phyloP scores from a whole-genome alignment of 192 early-diverging fungal genomes.

The Neocallimastix lanati region DNA sequence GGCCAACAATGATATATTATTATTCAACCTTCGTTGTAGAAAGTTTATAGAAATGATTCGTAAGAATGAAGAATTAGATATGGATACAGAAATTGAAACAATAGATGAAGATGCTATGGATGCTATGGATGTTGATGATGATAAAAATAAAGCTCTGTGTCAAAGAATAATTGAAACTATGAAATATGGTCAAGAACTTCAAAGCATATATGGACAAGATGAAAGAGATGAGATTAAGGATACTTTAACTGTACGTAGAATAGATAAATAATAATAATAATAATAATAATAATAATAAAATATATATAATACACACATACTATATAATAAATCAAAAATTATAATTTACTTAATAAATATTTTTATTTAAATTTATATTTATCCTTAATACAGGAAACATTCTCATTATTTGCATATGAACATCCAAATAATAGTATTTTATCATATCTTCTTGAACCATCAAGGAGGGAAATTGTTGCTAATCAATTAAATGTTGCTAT shows the following conservation, averaged over 20 bases:
- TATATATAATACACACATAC: too few relatives aligned
- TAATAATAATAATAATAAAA: neutral
- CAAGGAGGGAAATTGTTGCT: conserved; percentile 35
- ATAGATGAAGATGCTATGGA: conserved; percentile 9
- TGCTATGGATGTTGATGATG: conserved; percentile 3
- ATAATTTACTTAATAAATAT: too few relatives aligned
- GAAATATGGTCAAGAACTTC: neutral
- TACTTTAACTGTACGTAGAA: neutral
- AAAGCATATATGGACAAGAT: neutral
- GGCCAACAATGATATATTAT: conserved; percentile 32
- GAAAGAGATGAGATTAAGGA: neutral
- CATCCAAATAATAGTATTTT: conserved; percentile 29
- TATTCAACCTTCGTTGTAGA: conserved; percentile 62
- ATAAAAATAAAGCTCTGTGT: conserved; percentile 1
- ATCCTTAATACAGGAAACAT: conserved; percentile 32
- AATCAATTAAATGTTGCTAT: conserved; percentile 50
- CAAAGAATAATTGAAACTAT: neutral
- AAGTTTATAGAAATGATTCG: conserved; percentile 75
- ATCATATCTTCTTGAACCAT: conserved; percentile 25
- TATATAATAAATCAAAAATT: too few relatives aligned
- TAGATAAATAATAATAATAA: neutral
- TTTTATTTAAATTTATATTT: too few relatives aligned
- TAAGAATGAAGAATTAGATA: conserved; percentile 14
- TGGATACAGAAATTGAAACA: conserved; percentile 10
- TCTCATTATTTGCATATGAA: conserved; percentile 53